A percentile compares a stretch with the other conserved stretches of the same genome.
These are phyloP conservation scores for Theileria equi DNA, from an alignment of 169 alveolate species.

Conservation along the genomic window DNA sequence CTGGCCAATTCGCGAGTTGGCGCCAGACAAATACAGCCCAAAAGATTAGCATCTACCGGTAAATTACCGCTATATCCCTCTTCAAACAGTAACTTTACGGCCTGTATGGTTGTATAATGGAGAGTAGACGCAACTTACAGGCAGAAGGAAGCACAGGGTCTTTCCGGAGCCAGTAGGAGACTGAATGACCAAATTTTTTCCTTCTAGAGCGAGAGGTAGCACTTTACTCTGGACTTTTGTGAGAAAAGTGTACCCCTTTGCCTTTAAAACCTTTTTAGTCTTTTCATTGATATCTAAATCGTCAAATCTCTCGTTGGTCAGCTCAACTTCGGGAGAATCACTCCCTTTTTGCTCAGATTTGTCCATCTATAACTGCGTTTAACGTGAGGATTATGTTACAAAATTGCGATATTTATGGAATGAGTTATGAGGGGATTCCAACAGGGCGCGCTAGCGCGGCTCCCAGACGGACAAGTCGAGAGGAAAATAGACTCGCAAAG, in stretches of 20 bases:
- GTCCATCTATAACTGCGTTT: no score
- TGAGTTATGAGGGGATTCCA: no score
- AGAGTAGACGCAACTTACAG: slow-evolving; percentile 48
- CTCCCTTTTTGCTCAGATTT: neutral
- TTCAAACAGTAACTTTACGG: slow-evolving; percentile 49
- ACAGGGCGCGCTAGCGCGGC: no score
- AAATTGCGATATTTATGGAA: no score
- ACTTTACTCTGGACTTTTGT: slow-evolving; percentile 85
- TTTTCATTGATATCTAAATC: slow-evolving; percentile 45
- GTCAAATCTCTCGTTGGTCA: slow-evolving; percentile 51
- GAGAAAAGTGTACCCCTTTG: slow-evolving; percentile 74
- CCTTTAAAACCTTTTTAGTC: slow-evolving; percentile 73
- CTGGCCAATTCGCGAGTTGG: slow-evolving; percentile 77
- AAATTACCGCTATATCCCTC: slow-evolving; percentile 60
- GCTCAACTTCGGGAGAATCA: slow-evolving; percentile 50
- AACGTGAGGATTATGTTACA: no score
- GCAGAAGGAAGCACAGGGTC: slow-evolving; percentile 86
- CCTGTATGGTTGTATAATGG: slow-evolving; percentile 3
- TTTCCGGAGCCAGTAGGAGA: slow-evolving; percentile 92
- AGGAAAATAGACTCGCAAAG: no score
- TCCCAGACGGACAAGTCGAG: no score
- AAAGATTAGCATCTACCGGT: slow-evolving; percentile 59
- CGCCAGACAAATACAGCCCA: slow-evolving; percentile 72
- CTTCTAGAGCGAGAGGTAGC: slow-evolving; percentile 86
- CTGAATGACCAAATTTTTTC: slow-evolving; percentile 81